Conservation (phyloP, 257 asterid genomes). For the Solanum paucissectum region DNA sequence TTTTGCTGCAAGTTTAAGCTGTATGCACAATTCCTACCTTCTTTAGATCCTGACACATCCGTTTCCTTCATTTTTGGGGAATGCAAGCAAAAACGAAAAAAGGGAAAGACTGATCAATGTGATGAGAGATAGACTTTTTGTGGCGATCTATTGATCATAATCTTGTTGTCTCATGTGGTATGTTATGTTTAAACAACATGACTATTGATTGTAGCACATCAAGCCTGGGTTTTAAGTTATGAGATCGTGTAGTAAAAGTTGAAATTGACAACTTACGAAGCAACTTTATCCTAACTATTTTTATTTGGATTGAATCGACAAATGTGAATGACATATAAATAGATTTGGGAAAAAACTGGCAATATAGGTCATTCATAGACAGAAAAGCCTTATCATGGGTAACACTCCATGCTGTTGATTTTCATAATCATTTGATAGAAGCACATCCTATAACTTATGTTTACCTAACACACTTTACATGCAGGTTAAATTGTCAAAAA, state of each 20-base stretch:
- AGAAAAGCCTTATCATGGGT: neutral
- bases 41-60: neutral
- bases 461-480: neutral
- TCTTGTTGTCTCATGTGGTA: neutral
- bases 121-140: neutral
- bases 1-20: neutral
- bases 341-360: neutral
- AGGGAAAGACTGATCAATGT: neutral
- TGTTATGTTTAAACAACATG: neutral
- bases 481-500: constrained; percentile 41
- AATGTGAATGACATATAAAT: neutral
- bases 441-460: neutral
- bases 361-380: neutral
- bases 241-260: neutral
- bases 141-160: neutral
- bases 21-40: neutral
- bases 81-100: neutral
- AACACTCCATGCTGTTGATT: neutral
- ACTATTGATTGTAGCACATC: neutral
- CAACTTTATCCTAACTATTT: neutral
- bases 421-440: neutral
- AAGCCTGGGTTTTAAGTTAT: neutral
- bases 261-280: neutral
- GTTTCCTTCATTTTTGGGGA: neutral
- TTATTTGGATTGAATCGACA: neutral